A percentile compares a stretch with the other conserved stretches of the same genome.
phyloP scores from a whole-genome alignment of 345 rosid genomes.

The Murraya paniculata region DNA sequence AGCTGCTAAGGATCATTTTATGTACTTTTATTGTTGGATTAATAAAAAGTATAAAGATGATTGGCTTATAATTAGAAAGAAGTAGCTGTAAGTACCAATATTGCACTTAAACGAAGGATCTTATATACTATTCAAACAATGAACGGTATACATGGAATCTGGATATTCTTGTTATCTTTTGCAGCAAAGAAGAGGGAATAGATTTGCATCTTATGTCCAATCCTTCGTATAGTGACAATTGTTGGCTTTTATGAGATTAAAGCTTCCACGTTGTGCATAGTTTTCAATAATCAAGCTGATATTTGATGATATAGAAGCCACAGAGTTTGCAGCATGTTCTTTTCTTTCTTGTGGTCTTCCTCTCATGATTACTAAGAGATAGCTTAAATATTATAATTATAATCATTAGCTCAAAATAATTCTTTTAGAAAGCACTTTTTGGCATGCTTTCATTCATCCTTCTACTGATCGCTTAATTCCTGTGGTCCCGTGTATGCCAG shows the following conservation, averaged over 20 bases:
- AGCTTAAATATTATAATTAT: neutral
- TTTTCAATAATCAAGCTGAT: neutral
- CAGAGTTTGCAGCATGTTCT: neutral
- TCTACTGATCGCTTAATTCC: neutral
- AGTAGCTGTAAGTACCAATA: neutral
- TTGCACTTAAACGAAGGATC: neutral
- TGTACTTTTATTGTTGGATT: too few species aligned
- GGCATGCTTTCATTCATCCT: neutral
- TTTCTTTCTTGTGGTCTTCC: neutral
- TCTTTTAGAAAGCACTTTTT: neutral
- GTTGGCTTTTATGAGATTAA: neutral
- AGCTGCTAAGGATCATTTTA: too few species aligned
- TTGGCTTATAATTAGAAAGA: too few species aligned
- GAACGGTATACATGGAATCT: neutral
- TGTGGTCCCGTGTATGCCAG: neutral
- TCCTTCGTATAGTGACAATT: conserved; percentile 5
- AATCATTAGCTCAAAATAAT: neutral
- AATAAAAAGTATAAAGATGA: too few species aligned
- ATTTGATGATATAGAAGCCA: neutral
- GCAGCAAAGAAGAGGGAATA: neutral
- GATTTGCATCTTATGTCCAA: neutral
- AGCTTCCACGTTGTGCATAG: neutral
- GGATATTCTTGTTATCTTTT: neutral
- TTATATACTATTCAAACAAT: neutral
- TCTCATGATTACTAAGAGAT: neutral